Percentiles rank a stretch among this genome's conserved stretches.
Conservation (phyloP, 2,329 filamentous ascomycete species). For the Venturia nashicola region DNA sequence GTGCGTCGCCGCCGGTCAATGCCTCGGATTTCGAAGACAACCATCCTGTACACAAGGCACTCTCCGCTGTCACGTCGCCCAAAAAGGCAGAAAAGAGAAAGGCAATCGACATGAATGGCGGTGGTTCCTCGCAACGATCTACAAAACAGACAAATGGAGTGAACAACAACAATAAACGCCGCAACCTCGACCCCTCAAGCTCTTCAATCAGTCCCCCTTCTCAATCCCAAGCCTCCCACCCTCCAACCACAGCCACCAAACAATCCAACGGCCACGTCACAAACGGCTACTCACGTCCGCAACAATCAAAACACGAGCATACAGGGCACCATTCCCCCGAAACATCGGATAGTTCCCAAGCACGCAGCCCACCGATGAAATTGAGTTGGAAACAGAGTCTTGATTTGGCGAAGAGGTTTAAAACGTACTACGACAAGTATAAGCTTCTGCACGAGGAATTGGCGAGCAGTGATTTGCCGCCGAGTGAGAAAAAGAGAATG, state of each 20-base stretch:
- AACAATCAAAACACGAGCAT: not conserved
- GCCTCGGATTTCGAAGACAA: constrained; percentile 43
- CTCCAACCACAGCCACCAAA: not conserved
- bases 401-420: constrained; percentile 39
- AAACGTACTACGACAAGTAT: constrained; percentile 46
- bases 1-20: constrained; percentile 48
- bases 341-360: not conserved
- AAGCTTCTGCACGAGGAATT: constrained; percentile 40
- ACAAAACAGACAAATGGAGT: not conserved
- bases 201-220: not conserved
- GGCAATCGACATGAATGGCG: not conserved
- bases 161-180: constrained; percentile 5
- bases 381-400: constrained; percentile 32
- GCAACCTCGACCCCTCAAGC: not conserved
- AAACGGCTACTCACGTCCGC: not conserved
- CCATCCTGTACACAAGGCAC: constrained; percentile 25
- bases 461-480: constrained; percentile 26
- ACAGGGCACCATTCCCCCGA: not conserved
- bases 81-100: constrained; percentile 4
- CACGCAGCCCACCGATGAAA: constrained; percentile 15
- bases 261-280: not conserved
- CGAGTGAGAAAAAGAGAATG: constrained; percentile 37
- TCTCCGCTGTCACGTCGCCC: constrained; percentile 22
- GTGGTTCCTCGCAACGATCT: not conserved
- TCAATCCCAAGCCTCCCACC: not conserved